A percentile compares a stretch with the other conserved stretches of the same genome.
Conservation (phyloP, 2,329 filamentous ascomycete genomes). For the Ceratocystis variospora region DNA sequence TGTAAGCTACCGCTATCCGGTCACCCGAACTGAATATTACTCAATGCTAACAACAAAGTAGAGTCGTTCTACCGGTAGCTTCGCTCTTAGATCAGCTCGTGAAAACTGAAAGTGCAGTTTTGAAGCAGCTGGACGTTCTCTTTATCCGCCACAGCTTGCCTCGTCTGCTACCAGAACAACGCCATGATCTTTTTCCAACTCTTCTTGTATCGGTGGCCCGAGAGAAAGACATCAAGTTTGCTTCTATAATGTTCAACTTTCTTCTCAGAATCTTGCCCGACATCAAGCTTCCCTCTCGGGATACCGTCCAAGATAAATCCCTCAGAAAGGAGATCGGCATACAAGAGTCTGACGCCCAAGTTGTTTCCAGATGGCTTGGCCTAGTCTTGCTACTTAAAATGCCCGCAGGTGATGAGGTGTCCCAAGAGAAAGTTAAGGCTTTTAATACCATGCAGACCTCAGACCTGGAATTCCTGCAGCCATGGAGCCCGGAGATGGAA, state of each 20-base stretch:
- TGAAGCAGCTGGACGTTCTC: conserved; percentile 76
- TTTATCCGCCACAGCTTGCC: conserved; percentile 72
- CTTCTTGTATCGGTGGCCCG: conserved; percentile 52
- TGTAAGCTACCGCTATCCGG: conserved; percentile 27
- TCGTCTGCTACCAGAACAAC: conserved; percentile 41
- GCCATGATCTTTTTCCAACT: conserved; percentile 58
- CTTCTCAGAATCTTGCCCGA: conserved; percentile 62
- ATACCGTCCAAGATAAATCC: conserved; percentile 60
- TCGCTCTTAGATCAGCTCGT: conserved; percentile 83
- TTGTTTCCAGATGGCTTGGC: conserved; percentile 60
- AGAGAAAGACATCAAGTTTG: conserved; percentile 34
- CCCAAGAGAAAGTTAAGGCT: conserved; percentile 1
- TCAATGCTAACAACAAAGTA: conserved; percentile 22
- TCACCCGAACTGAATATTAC: neutral
- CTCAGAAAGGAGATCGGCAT: conserved; percentile 56
- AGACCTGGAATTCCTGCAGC: conserved; percentile 56
- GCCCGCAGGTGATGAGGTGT: conserved; percentile 16
- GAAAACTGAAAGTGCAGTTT: conserved; percentile 52
- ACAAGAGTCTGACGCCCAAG: conserved; percentile 53
- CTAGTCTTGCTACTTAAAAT: conserved; percentile 54
- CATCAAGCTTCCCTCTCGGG: conserved; percentile 58
- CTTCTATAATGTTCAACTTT: conserved; percentile 57
- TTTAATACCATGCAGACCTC: conserved; percentile 36
- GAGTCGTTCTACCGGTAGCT: conserved; percentile 70
- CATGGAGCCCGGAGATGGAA: conserved; percentile 36